Evolutionary conservation across 768 basidiomycete genomes (phyloP).

Genomic region (Pulveroboletus sp.): DNA sequence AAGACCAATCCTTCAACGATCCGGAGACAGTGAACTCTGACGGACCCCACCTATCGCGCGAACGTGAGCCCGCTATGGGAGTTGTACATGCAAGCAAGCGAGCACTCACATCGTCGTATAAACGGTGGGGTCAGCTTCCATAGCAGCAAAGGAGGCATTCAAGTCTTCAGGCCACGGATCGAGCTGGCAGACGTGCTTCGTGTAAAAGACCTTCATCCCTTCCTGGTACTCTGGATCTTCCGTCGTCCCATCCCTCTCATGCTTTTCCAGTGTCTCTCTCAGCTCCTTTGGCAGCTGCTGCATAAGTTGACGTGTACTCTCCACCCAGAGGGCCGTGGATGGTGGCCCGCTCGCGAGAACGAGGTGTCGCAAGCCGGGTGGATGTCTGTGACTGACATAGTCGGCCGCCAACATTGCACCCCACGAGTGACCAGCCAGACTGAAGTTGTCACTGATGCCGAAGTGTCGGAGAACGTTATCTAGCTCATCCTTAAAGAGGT

Average conservation of each 20-base stretch:
- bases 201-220: conserved; percentile 26
- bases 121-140: conserved; percentile 31
- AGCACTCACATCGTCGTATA: conserved; percentile 15
- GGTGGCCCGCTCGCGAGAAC: conserved; percentile 32
- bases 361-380: conserved; percentile 26
- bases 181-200: conserved; percentile 34
- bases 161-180: conserved; percentile 34
- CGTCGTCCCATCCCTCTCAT: conserved; percentile 32
- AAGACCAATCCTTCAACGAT: conserved; percentile 42
- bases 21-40: conserved; percentile 40
- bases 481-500: no score
- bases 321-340: conserved; percentile 26
- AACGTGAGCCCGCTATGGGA: background rate
- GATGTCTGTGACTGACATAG: no score
- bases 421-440: no score
- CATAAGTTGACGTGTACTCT: conserved; percentile 25
- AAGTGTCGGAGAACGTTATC: no score
- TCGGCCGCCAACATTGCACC: no score
- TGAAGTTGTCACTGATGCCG: no score
- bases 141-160: conserved; percentile 19
- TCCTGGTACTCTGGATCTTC: conserved; percentile 31
- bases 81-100: background rate
- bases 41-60: conserved; percentile 10
- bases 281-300: conserved; percentile 25
- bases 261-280: conserved; percentile 25